Evolutionary conservation across 2,329 filamentous ascomycete genomes (phyloP), one percentile per base, ranked within the genome.

Genomic region (Alternaria gansuensis): DNA sequence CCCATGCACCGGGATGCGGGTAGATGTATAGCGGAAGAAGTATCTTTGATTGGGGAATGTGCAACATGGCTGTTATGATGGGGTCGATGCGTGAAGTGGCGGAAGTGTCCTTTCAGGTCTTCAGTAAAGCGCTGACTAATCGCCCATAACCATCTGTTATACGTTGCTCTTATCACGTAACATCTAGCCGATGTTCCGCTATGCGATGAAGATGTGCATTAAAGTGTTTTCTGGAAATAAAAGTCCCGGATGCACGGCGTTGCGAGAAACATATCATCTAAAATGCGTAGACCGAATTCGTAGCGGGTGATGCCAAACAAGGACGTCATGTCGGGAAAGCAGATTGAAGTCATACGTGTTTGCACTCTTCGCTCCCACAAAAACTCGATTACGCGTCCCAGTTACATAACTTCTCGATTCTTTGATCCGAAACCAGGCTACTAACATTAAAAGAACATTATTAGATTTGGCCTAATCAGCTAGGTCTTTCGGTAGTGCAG

Each of bases 21-120:
- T 83, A 84, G 31, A 84, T 76, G 67, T 84, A 84, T 34, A 84
- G 76, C 46, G 82, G 82, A 37, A 84, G 75, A 39, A 84, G 71
- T 4, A 84, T 75, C 43, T 52, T 65, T 1, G 76, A 78, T 45
- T 21, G 24, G 9, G 26, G 28, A 17, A n/a, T 13, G 14, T 8
- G 51, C 17, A 50, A 44, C 55, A 58, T 58, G 26, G 29, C 9
- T 34, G 5, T 17, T 4, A 29, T 17, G 8, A 39, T 26, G 34
- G 24, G 33, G 39, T 39, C 11, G 54, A 37, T 34, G 26, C 33
- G 39, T 40, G 26, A 34, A 41, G 46, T 17, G 17, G 39, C 17
- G 14, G 23, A 34, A 10, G 17, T 51, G 29, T 23, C 39, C 29
- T 37, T 13, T 23, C 31, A 8, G 26, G 9, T 36, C 23, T 10